Evolutionary conservation across 2,329 filamentous ascomycete genomes (phyloP).

Genomic region (Septoria petroselini): DNA sequence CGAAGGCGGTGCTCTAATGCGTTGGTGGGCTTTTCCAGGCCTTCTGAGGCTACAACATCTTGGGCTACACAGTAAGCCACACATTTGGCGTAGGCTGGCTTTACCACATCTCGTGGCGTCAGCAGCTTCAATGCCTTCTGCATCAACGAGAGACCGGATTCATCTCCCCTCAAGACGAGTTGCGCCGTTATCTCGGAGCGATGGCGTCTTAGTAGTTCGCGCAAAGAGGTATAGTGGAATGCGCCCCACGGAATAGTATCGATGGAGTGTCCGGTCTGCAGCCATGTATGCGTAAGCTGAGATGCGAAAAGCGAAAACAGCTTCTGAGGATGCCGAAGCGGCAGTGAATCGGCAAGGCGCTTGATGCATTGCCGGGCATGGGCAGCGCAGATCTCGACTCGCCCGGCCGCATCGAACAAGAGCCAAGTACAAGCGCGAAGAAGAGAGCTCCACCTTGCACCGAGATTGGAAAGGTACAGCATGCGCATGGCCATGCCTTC

Average conservation of each 20-base stretch:
- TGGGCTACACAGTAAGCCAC: conserved; percentile 81
- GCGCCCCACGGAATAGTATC: conserved; percentile 77
- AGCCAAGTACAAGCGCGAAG: conserved; percentile 85
- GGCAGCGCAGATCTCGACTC: conserved; percentile 59
- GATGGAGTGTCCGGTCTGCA: conserved; percentile 59
- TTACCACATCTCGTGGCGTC: conserved; percentile 56
- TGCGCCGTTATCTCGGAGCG: conserved; percentile 77
- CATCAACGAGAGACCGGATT: conserved; percentile 60
- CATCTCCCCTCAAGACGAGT: conserved; percentile 75
- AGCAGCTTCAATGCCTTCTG: conserved; percentile 56
- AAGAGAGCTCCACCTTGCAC: conserved; percentile 79
- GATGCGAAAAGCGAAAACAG: conserved; percentile 82
- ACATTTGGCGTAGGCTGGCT: conserved; percentile 69
- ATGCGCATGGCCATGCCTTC: conserved; percentile 86
- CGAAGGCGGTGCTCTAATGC: conserved; percentile 54
- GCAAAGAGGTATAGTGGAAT: conserved; percentile 71
- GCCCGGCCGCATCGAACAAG: conserved; percentile 85
- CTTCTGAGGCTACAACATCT: conserved; percentile 53
- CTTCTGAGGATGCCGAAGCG: conserved; percentile 62
- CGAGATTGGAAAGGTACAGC: conserved; percentile 71
- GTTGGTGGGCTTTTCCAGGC: conserved; percentile 38
- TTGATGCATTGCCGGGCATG: conserved; percentile 72
- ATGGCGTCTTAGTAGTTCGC: conserved; percentile 66
- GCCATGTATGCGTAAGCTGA: conserved; percentile 89
- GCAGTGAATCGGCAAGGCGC: conserved; percentile 63